Evolutionary conservation across 306 rosid species (phyloP).

Genomic region (Vachellia pachyceras): DNA sequence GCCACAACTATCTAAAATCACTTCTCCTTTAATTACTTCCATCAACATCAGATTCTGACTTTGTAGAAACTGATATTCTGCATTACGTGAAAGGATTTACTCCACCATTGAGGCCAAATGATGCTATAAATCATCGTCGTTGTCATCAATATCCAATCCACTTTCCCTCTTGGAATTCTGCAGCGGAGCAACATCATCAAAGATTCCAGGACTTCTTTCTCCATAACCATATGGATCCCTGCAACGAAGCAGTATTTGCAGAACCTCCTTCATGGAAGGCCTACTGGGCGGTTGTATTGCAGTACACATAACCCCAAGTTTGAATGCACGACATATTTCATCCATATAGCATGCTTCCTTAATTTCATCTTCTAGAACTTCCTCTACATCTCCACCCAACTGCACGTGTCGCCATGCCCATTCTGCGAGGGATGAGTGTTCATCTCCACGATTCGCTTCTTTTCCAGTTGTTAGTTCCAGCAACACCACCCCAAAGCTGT

Average conservation of each 20-base stretch:
- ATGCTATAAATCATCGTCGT: not conserved
- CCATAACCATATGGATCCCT: not conserved
- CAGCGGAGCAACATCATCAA: conserved; percentile 40
- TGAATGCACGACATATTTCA: conserved; percentile 43
- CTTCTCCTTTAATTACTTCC: too few relatives aligned
- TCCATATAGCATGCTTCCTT: conserved; percentile 41
- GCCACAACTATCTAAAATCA: too few relatives aligned
- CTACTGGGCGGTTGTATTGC: conserved; percentile 48
- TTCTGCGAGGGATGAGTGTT: conserved; percentile 53
- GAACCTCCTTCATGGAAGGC: conserved; percentile 78
- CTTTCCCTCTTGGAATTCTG: conserved; percentile 37
- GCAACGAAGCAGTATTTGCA: conserved; percentile 39
- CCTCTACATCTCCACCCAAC: conserved; percentile 37
- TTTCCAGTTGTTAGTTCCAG: conserved; percentile 61
- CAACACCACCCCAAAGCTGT: conserved; percentile 65
- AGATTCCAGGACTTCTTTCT: conserved; percentile 12
- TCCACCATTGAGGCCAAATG: not conserved
- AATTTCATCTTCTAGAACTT: conserved; percentile 54
- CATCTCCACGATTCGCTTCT: conserved; percentile 55
- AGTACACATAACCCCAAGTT: conserved; percentile 72
- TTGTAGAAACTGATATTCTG: not conserved
- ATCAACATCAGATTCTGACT: too few relatives aligned
- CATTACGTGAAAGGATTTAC: not conserved
- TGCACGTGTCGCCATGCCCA: conserved; percentile 59
- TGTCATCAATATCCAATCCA: conserved; percentile 4